Base-by-base conservation (phyloP, 495 filamentous ascomycete genomes). In the Talaromyces trachyspermus region DNA sequence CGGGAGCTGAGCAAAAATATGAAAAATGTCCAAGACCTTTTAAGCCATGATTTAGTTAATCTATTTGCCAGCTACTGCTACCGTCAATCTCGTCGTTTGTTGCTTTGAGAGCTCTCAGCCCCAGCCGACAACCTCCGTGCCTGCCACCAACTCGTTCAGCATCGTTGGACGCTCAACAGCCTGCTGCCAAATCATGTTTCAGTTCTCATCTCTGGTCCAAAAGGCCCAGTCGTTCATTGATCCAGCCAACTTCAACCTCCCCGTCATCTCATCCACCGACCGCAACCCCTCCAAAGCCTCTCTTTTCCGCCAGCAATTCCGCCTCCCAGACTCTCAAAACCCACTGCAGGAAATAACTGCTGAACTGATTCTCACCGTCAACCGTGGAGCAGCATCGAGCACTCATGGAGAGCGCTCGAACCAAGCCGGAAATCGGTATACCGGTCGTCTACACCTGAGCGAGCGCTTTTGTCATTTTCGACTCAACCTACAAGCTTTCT, bases 151-250 rank as follows among this genome's bases (percentile, higher is more conserved):
- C n/a, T n/a, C n/a, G n/a, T n/a, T n/a, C n/a, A n/a, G n/a, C n/a
- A n/a, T n/a, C n/a, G n/a, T n/a, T n/a, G n/a, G n/a, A n/a, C n/a
- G n/a, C n/a, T n/a, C n/a, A n/a, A n/a, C n/a, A n/a, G n/a, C n/a
- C n/a, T n/a, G n/a, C 2, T 15, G 15, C 10, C 22, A 25, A 26
- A 42, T 14, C 22, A 88, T 87, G 84, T 83, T 87, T 66, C 85
- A 82, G 65, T 75, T 94, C 69, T 83, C 81, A 50, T 85, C 80
- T 62, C 83, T 98, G 62, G 85, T 97, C 53, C 89, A 95, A 68
- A 95, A 90, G 74, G 92, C 92, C 46, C 83, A 89, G 68, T 89
- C 90, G 60, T 75, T 95, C 66, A 92, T 98, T 71, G 89, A 92
- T 68, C 84, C 83, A 36, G 79, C 79, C 54, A 82, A 83, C 64